Base-by-base conservation (phyloP, 441 rosid species). In the Aleurites moluccanus region DNA sequence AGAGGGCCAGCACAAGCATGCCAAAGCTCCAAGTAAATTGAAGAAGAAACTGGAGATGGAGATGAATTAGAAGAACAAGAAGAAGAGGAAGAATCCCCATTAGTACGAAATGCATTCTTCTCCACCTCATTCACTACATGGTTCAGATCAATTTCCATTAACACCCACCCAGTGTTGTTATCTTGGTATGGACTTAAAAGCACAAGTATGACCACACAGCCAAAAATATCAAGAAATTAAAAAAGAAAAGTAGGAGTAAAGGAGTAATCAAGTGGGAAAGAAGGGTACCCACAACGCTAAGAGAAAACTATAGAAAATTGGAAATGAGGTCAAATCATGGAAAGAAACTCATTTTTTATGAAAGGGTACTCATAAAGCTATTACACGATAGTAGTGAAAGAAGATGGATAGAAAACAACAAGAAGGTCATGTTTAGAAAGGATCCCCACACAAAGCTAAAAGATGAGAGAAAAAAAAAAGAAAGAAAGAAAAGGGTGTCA, bases 1-100 rank as follows among this genome's bases (percentile, higher is more conserved):
- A 91, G 91, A 80, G 97, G 96, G 20, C 98, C 98, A 83, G 97
- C 98, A 85, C 97, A 91, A 78, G 98, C 97, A 87, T 91, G 94
- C 97, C 97, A 91, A 5, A 92, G 93, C 86, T 88, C 96, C 80
- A 90, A 80, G 82, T 91, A 91, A 45, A 87, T 87, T 55, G 96
- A 86, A 66, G 96, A 85, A n/a, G 85, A 81, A 69, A 80, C 72
- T 73, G 84, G 78, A 66, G 88, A 80, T 18, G 87, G 69, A 69
- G 94, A 83, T 25, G 91, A 84, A 77, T 84, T 83, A 45, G 89
- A 84, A 60, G 94, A 87, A 66, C 88, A 85, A 3, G 86, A 88
- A 67, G 96, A 88, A 62, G 95, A 86, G 52, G 89, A 87, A 77
- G 90, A 88, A 64, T 80, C 78, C 63, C 86, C 92, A 84, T 85